phyloP scores from a whole-genome alignment of 495 filamentous ascomycete species.

The Jackrogersella minutella region DNA sequence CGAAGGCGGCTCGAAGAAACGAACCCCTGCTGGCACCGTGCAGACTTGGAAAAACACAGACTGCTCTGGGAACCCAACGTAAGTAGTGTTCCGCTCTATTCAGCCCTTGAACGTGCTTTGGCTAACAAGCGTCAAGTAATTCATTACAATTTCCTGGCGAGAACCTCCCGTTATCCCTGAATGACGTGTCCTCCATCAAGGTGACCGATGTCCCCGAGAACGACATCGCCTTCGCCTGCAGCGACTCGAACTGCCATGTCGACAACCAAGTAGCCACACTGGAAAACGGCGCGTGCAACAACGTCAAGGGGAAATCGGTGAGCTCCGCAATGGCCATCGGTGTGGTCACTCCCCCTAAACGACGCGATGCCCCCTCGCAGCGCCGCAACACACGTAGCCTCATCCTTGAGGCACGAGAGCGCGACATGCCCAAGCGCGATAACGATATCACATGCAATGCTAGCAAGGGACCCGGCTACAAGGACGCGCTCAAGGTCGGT shows the following conservation, averaged over 20 bases:
- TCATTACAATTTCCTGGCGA: not conserved
- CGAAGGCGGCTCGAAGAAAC: conserved; percentile 10
- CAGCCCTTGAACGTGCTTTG: not conserved
- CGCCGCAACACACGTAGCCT: conserved; percentile 5
- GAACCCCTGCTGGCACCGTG: conserved; percentile 8
- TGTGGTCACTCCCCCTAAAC: conserved; percentile 5
- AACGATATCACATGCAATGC: conserved; percentile 10
- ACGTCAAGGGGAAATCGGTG: conserved; percentile 19
- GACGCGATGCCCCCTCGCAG: not conserved
- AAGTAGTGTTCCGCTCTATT: not conserved
- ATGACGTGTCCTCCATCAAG: conserved; percentile 15
- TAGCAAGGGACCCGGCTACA: conserved; percentile 10
- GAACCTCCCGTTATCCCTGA: conserved; percentile 16
- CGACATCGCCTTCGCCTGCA: conserved; percentile 22
- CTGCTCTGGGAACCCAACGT: conserved; percentile 21
- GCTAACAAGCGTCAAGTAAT: not conserved
- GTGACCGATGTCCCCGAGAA: conserved; percentile 10
- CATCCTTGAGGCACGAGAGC: conserved; percentile 4
- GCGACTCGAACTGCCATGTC: conserved; percentile 22
- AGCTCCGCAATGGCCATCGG: conserved; percentile 27
- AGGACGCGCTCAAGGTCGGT: conserved; percentile 22
- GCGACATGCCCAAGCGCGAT: not conserved
- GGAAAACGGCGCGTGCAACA: conserved; percentile 16
- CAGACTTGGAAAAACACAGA: conserved; percentile 18
- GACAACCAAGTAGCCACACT: conserved; percentile 23